Base-by-base conservation (phyloP, 352 stramenopile species). In the Phytophthora pinifolia region DNA sequence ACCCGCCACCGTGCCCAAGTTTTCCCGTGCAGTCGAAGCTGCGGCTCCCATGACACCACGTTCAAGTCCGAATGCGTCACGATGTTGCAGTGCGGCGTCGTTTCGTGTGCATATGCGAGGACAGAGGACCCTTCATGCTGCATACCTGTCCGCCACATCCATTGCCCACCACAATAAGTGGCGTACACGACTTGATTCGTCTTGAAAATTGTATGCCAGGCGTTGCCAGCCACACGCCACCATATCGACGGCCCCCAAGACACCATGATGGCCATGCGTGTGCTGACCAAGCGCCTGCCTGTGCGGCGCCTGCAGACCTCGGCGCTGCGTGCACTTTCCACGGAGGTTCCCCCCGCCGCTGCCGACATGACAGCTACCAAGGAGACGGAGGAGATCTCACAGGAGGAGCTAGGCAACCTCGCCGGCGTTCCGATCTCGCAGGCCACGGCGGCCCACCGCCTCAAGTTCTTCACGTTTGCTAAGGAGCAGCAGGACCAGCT, bases 401-500 rank as follows among this genome's bases (percentile, higher is more conserved):
- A 62, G 39, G 60, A 70, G 17, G 67, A 80, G 27, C 54, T 70
- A 42, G 64, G 75, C 48, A 75, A 80, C 41, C 81, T 92, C 25
- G 67, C 81, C 18, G 62, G 75, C 29, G 65, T 83, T 27, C 69
- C 81, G 8, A 79, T 89, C 43, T 61, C 76, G 49, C 67, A 89
- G 82, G 77, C 72, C n/a, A 79, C 77, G 12, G 57, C 72, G 20
- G 74, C 72, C 5, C 77, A 92, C 36, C 64, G 72, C 18, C 65
- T 84, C 59, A 89, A 93, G 72, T 92, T 92, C 56, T 95, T 93
- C 60, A 57, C 70, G 31, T 78, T 95, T 36, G 54, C 73, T 29
- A 83, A 91, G 65, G 85, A 90, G 53, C 79, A 81, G 34, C 79
- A 91, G 67, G 72, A 86, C 46, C 69, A 86, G 65, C 67, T 86